phyloP scores from a whole-genome alignment of 2,329 filamentous ascomycete species.

The Hortaea sp. region DNA sequence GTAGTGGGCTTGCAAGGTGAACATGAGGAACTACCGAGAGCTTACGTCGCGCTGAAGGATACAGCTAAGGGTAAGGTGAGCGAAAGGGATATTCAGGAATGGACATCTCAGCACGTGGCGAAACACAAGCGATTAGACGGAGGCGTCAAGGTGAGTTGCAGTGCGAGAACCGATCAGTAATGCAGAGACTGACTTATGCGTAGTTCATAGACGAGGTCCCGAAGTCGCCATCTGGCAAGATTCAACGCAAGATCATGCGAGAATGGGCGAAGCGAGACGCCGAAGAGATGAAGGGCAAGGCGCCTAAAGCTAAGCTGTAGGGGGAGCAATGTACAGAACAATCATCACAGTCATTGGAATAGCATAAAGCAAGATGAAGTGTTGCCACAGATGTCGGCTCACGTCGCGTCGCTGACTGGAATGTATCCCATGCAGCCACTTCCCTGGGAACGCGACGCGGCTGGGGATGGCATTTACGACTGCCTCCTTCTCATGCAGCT shows the following conservation, averaged over 20 bases:
- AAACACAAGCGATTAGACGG: constrained; percentile 28
- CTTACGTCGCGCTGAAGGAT: constrained; percentile 25
- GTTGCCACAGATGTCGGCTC: not conserved
- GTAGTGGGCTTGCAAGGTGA: constrained; percentile 16
- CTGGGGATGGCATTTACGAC: constrained; percentile 9
- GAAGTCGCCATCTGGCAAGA: constrained; percentile 24
- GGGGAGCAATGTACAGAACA: too few species aligned
- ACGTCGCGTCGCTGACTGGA: constrained; percentile 3
- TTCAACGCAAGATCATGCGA: constrained; percentile 23
- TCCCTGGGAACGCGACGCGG: constrained; percentile 6
- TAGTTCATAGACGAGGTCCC: constrained; percentile 24
- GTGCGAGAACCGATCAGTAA: not conserved
- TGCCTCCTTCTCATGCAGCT: not conserved
- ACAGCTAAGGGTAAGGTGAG: constrained; percentile 16
- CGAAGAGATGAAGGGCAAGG: constrained; percentile 2
- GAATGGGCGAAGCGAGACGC: constrained; percentile 15
- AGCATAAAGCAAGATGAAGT: not conserved
- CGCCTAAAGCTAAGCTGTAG: constrained; percentile 17
- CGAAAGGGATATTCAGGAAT: constrained; percentile 23
- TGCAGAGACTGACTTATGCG: not conserved
- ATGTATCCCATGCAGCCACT: constrained; percentile 14
- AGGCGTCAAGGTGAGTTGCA: constrained; percentile 10
- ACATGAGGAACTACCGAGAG: constrained; percentile 24
- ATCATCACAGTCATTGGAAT: not conserved
- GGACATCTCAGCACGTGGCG: constrained; percentile 24